Evolutionary conservation across 805 yeast species (phyloP), one percentile per base, ranked within the genome.

Genomic region (Lipomyces starkeyi): DNA sequence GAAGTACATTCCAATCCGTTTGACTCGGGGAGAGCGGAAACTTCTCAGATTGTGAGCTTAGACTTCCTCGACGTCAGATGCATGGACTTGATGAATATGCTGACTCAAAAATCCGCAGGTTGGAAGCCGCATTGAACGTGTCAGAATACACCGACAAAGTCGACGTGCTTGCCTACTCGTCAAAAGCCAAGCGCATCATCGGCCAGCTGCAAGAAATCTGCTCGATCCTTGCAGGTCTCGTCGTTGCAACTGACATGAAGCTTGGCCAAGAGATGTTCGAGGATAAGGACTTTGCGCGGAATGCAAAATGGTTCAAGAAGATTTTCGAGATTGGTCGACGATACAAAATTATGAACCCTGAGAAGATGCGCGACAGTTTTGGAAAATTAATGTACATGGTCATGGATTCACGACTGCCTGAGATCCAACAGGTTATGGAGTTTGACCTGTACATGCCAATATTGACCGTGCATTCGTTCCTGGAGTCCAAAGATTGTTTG

Each of bases 311-410:
- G 93, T 90, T 87, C 76, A 83, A 90, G 75, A 79, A 78, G 55
- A 80, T 90, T 7, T 90, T 90, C 76, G 95, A 90, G 78, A 86
- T 90, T 68, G 95, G 95, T 29, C 82, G 95, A 73, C 82, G 95
- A 57, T 90, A 90, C 79, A 90, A 90, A 76, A 87, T 91, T 73
- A 88, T 90, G 93, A 90, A 90, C 74, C 96, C 96, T 0, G 93
- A 90, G 73, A 83, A 86, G 73, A 88, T 91, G 91, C 83, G 93
- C 69, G 91, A 88, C 74, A 87, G 87, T 3, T 91, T 87, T 76
- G 96, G 96, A 58, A 90, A 90, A 74, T 80, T 91, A 66, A 88
- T 91, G 79, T 90, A 90, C 77, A 91, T 90, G 90, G 87, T 68
- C 49, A 90, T 91, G 95, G 96, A 90, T 77, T 90, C 95, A 1